Conservation (phyloP, 345 rosid genomes). For the Theobroma cacao region DNA sequence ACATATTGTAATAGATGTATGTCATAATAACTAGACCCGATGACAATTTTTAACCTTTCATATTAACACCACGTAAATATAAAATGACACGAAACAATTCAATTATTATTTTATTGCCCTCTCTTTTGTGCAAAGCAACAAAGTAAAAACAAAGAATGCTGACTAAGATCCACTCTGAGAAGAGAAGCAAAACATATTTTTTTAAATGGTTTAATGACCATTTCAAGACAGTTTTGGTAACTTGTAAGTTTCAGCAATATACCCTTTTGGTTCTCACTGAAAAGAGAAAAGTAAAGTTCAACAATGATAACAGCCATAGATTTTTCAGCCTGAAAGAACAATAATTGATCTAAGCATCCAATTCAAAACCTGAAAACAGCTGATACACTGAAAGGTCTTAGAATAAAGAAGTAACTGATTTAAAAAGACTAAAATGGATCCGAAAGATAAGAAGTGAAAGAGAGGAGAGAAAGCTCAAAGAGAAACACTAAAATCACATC, state of each 20-base stretch:
- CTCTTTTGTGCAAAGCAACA: background rate
- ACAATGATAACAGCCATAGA: background rate
- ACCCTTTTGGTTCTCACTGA: background rate
- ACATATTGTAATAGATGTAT: no score
- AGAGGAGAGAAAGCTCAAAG: conserved; percentile 28
- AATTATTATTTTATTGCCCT: background rate
- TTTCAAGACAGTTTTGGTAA: background rate
- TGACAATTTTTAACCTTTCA: no score
- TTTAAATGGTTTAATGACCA: no score
- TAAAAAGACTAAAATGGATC: conserved; percentile 13
- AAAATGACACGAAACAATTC: no score
- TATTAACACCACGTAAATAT: no score
- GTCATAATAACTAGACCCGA: no score
- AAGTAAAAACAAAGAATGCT: background rate
- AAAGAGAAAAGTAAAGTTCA: background rate
- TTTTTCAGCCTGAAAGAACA: background rate
- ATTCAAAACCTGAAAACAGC: background rate
- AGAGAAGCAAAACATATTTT: no score
- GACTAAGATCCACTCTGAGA: background rate
- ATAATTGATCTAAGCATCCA: background rate
- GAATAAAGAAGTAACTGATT: background rate
- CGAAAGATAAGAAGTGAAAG: conserved; percentile 1
- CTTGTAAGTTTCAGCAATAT: background rate
- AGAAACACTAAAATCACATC: conserved; percentile 25
- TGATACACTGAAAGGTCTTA: background rate